Evolutionary conservation across 306 rosid species (phyloP), one percentile per base, ranked within the genome.

Genomic region (Elaeagnus macrophylla): DNA sequence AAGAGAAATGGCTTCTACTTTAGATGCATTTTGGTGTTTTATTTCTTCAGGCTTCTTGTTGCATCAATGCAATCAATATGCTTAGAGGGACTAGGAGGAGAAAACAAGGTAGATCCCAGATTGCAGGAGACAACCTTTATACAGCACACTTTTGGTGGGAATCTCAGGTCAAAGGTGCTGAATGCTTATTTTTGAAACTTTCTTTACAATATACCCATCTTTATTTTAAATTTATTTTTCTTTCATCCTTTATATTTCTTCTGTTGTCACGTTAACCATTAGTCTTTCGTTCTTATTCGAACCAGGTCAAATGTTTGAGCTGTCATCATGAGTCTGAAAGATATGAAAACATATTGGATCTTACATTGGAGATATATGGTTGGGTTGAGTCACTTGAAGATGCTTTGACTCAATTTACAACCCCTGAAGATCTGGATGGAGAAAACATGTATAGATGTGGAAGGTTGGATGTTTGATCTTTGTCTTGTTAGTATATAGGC

Each of bases 391-490:
- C 95, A 47, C 73, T 86, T 60, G 91, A 86, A 71, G 88, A 86
- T 65, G 95, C 95, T 9, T 67, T 86, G 72, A 82, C 91, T 41
- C 95, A 86, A 47, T 86, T 82, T 76, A 86, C 95, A 8, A 80
- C 81, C 59, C 85, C 91, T 48, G 95, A 86, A 74, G 85, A 86
- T 76, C 76, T 86, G 81, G 95, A 86, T 69, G 95, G 95, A 64
- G 95, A 86, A 70, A 86, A 86, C 60, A 86, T 80, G 91, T 86
- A 86, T 71, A 78, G 90, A 78, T 86, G 95, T 72, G 88, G 85
- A 80, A 86, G 95, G 95, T 86, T 38, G 57, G 78, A 51, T 56
- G 12, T 51, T 61, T 45, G 47, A 15, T 52, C 17, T 54, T 69
- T 48, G 59, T 13, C 39, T 44, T 12, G 51, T 48, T 56, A 42